Conservation (phyloP, 2,329 filamentous ascomycete species). For the Pseudocercospora vitis region DNA sequence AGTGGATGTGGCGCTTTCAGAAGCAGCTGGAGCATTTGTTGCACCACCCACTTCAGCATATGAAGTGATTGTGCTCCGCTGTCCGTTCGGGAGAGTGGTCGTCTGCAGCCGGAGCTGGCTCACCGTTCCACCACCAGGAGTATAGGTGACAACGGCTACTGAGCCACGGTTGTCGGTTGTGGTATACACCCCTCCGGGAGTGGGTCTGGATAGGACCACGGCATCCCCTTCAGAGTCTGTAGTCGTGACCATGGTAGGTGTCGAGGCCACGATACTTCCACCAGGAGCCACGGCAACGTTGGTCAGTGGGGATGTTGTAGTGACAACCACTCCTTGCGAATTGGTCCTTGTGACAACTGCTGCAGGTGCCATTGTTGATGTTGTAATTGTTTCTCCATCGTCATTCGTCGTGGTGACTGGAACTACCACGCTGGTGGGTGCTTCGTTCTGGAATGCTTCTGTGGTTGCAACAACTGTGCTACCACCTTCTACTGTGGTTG, state of each 20-base stretch:
- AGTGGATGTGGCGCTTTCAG: not conserved
- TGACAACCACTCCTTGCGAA: constrained; percentile 39
- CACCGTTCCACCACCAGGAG: constrained; percentile 45
- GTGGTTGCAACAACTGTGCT: constrained; percentile 40
- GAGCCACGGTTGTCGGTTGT: constrained; percentile 43
- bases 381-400: constrained; percentile 33
- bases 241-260: constrained; percentile 40
- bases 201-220: constrained; percentile 37
- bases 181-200: constrained; percentile 22
- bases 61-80: constrained; percentile 45
- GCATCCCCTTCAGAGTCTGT: constrained; percentile 44
- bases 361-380: constrained; percentile 43
- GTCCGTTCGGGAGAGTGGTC: constrained; percentile 38
- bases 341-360: constrained; percentile 45
- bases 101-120: constrained; percentile 43
- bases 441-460: constrained; percentile 39
- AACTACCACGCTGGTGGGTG: constrained; percentile 34
- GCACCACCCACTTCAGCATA: constrained; percentile 44
- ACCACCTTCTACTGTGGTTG: constrained; percentile 43
- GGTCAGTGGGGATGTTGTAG: constrained; percentile 40
- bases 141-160: constrained; percentile 50
- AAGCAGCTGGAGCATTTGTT: constrained; percentile 20
- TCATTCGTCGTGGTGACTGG: constrained; percentile 36
- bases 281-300: constrained; percentile 42
- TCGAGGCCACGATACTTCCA: constrained; percentile 41